Base-by-base conservation (phyloP, 495 filamentous ascomycete species). In the Aspergillus steynii region DNA sequence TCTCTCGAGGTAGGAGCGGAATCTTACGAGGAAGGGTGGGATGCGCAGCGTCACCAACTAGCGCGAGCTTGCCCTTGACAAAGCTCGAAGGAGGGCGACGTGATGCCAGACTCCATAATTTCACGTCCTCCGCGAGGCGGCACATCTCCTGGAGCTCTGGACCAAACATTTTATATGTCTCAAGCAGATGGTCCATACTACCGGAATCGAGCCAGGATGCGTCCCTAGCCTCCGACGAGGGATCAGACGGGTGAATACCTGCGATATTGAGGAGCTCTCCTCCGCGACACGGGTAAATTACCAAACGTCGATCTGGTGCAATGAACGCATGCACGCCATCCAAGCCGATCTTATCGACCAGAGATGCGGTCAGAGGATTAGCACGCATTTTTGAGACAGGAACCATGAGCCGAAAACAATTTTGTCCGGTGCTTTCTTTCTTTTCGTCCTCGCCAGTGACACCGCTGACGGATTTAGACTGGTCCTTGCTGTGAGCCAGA, bases 11-110 rank as follows among this genome's bases (percentile, higher is more conserved):
- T 20, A 20, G 20, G 20, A 20, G 20, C 20, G 20, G 20, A 20
- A 20, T 20, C 20, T 20, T 20, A 20, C 20, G 68, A 46, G 67
- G 68, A 48, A 75, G 68, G 27, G 60, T 75, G 1, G 74, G 71
- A 60, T 84, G 82, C 3, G 74, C 78, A 10, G 81, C 76, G 60
- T 85, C 82, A 0, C 82, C 82, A 29, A 82, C 74, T 10, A 82
- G 46, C 7, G 78, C 57, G 4, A 75, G 64, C 62, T 76, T 80
- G 51, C 77, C 79, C 4, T 70, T 66, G 27, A 69, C 55, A 70
- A 77, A 80, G 0, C 63, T 72, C 5, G 64, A 55, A 8, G 76
- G 65, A 0, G 73, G 74, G 3, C 71, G 37, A 27, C 80, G 75
- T n/a, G 73, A 74, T 7, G 74, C 71, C 12, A 84, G 66, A 34